phyloP scores from a whole-genome alignment of 2,329 filamentous ascomycete species.

The Pseudocercospora fuligena region DNA sequence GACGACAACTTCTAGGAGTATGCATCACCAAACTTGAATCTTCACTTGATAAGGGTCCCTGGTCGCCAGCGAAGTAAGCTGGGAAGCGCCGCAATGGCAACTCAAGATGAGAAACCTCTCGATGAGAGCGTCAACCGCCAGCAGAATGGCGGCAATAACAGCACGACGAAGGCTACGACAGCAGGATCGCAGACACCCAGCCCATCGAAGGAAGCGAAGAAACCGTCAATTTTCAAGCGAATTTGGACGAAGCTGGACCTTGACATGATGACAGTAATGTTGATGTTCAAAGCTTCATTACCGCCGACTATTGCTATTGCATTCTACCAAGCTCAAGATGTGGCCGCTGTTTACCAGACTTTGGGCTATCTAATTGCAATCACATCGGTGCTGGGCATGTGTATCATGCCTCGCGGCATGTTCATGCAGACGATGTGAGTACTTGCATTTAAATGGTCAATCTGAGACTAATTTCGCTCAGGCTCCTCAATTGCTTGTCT shows the following conservation, averaged over 20 bases:
- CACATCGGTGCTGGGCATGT: constrained; percentile 66
- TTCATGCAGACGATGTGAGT: constrained; percentile 70
- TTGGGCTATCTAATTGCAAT: constrained; percentile 69
- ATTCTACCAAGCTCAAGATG: constrained; percentile 50
- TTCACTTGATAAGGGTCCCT: neutral
- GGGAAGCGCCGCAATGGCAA: neutral
- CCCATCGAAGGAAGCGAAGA: constrained; percentile 3
- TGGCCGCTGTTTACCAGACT: constrained; percentile 59
- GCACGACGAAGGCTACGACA: neutral
- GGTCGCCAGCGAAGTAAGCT: neutral
- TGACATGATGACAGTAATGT: constrained; percentile 37
- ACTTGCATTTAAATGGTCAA: neutral
- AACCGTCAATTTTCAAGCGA: constrained; percentile 34
- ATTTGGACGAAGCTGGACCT: constrained; percentile 39
- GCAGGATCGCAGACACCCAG: neutral
- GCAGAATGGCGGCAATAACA: neutral
- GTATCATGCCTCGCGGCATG: constrained; percentile 72
- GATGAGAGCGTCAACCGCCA: neutral
- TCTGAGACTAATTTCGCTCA: constrained; percentile 55
- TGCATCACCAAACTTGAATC: neutral
- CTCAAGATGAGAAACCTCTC: neutral
- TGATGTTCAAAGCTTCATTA: constrained; percentile 43
- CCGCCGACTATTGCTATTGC: constrained; percentile 43
- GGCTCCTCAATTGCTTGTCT: constrained; percentile 63
- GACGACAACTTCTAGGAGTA: neutral